Conservation (phyloP, 2,329 filamentous ascomycete species). For the Cladophialophora yegresii region DNA sequence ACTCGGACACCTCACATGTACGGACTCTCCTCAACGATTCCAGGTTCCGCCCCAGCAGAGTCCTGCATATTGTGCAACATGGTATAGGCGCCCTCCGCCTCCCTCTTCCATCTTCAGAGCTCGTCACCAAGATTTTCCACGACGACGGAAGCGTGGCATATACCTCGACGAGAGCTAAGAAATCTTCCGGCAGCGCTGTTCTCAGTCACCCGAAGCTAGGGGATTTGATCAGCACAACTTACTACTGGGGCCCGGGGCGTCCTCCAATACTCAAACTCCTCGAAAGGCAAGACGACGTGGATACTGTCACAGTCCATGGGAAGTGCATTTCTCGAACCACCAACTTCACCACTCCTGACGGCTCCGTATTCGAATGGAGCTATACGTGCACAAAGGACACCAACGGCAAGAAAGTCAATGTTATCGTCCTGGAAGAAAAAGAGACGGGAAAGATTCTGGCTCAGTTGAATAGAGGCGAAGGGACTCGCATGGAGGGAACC, state of each 20-base stretch:
- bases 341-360: slow-evolving; percentile 52
- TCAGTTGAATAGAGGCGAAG: slow-evolving; percentile 44
- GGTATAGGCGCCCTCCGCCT: slow-evolving; percentile 40
- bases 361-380: slow-evolving; percentile 57
- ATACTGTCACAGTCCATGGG: slow-evolving; percentile 41
- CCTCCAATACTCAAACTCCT: slow-evolving; percentile 53
- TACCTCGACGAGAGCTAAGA: slow-evolving; percentile 53
- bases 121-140: slow-evolving; percentile 42
- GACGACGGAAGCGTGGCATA: slow-evolving; percentile 51
- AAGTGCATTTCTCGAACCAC: slow-evolving; percentile 53
- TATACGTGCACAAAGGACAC: slow-evolving; percentile 53
- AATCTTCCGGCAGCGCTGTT: slow-evolving; percentile 54
- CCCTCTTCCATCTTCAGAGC: slow-evolving; percentile 44
- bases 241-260: slow-evolving; percentile 59
- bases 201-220: slow-evolving; percentile 45
- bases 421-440: slow-evolving; percentile 37
- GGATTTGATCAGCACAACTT: slow-evolving; percentile 55
- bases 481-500: slow-evolving; percentile 47
- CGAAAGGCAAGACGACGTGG: slow-evolving; percentile 25
- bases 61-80: slow-evolving; percentile 37
- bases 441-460: slow-evolving; percentile 40
- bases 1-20: slow-evolving; percentile 9
- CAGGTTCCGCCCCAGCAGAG: slow-evolving; percentile 16
- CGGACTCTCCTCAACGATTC: slow-evolving; percentile 7
- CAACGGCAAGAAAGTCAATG: slow-evolving; percentile 37